A percentile compares a stretch with the other conserved stretches of the same genome.
These are phyloP conservation scores for Solanum clarkiae DNA, from an alignment of 257 asterid species.

Conservation along the genomic window DNA sequence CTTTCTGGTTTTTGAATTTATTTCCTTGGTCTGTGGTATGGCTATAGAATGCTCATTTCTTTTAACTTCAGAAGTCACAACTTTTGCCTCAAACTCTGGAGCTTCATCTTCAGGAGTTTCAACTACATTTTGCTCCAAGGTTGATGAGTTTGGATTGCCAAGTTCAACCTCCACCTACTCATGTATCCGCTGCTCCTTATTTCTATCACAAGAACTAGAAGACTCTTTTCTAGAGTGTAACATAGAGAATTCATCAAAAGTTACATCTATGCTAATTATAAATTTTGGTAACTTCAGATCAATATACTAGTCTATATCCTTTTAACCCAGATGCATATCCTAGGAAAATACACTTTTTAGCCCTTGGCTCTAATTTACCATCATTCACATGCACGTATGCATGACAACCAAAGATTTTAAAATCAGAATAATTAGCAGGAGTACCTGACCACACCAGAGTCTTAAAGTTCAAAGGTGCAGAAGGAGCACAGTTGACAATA, in stretches of 20 bases:
- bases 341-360: not conserved
- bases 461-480: not conserved
- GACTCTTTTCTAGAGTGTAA: too few species aligned
- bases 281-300: not conserved
- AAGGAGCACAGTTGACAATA: not conserved
- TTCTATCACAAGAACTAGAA: not conserved
- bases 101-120: not conserved
- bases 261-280: not conserved
- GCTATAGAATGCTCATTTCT: not conserved
- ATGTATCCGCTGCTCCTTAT: not conserved
- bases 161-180: not conserved
- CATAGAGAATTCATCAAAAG: not conserved
- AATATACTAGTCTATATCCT: not conserved
- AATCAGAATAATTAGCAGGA: not conserved
- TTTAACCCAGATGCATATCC: not conserved
- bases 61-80: not conserved
- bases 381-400: not conserved
- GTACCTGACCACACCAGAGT: not conserved
- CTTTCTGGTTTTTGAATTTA: not conserved
- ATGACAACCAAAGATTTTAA: not conserved
- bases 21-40: not conserved
- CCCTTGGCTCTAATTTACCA: not conserved
- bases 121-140: not conserved
- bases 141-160: not conserved
- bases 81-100: not conserved